Evolutionary conservation across 257 asterid species (phyloP), one percentile per base, ranked within the genome.

Genomic region (Nemophila menziesii): DNA sequence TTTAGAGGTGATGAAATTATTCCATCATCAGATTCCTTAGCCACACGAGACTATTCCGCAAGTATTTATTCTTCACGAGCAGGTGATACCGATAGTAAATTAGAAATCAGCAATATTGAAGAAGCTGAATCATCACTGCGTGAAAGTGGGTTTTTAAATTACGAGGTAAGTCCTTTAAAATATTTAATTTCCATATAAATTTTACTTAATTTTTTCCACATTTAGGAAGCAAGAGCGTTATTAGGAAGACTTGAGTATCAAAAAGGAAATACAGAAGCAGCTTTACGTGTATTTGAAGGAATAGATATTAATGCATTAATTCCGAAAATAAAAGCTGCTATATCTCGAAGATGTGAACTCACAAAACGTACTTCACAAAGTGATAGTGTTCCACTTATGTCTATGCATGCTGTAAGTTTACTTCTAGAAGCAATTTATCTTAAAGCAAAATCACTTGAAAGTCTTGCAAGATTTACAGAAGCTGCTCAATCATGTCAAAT

Each of bases 121-220:
- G 95, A 86, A 67, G 97, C 97, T 1, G 97, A 86, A 58, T 77
- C 87, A 14, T 77, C 94, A 1, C 97, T 86, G 42, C 77, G 97
- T 6, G 95, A 86, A 75, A 82, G 87, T 64, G 97, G 93, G 54
- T 79, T 55, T 48, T 56, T 86, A 20, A 86, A 86, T 58, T 86
- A 86, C 33, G 97, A 86, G 97, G 96, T 86, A 39, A n/a, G 65
- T 49, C 24, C 21, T 20, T 16, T 51, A 26, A 44, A n/a, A 24
- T 9, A 46, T 41, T 11, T 34, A 20, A 16, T 39, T 46, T 48
- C 33, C 20, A 21, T 19, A 56, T 27, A 11, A 18, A 5, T 18
- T 37, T 9, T 39, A 15, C 16, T 11, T 20, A 39, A n/a, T 34
- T 40, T 57, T 22, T 18, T 14, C 18, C 46, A 55, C 55, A 40